A percentile compares a stretch with the other conserved stretches of the same genome.
Conservation (phyloP, 768 basidiomycete species). For the Boletus subcaerulescens region DNA sequence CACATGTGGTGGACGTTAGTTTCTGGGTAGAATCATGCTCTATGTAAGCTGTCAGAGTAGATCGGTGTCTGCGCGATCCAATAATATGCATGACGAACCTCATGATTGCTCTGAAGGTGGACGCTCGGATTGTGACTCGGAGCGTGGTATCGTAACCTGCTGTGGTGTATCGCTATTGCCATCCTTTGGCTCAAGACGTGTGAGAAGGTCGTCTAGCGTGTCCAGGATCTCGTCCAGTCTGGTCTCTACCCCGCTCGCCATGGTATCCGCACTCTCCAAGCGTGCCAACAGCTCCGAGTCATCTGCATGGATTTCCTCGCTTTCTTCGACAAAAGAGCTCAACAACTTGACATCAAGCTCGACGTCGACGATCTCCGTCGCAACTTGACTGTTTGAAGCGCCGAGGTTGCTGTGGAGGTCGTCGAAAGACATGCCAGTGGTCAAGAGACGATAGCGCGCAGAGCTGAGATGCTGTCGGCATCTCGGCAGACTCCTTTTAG, state of each 20-base stretch:
- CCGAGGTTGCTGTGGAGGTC: constrained; percentile 15
- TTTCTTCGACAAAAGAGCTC: constrained; percentile 28
- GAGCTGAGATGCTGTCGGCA: constrained; percentile 23
- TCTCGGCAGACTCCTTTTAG: constrained; percentile 17
- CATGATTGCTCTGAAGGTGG: constrained; percentile 1
- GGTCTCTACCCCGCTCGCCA: constrained; percentile 61
- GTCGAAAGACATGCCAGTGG: constrained; percentile 26
- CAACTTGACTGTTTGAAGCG: constrained; percentile 7
- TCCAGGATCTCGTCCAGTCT: constrained; percentile 60
- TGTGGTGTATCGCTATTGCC: not conserved
- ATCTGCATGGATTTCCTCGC: constrained; percentile 25
- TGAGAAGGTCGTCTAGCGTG: constrained; percentile 55
- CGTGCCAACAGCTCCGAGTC: constrained; percentile 52
- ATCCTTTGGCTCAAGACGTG: constrained; percentile 36
- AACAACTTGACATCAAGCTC: constrained; percentile 39
- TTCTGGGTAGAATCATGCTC: constrained; percentile 15
- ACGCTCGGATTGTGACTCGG: not conserved
- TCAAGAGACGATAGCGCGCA: constrained; percentile 15
- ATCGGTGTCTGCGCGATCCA: not conserved
- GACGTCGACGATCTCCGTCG: constrained; percentile 14
- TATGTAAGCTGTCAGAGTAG: not conserved
- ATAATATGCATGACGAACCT: constrained; percentile 13
- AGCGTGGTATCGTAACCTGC: not conserved
- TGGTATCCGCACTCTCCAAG: constrained; percentile 53
- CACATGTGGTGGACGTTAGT: constrained; percentile 6